phyloP scores from a whole-genome alignment of 2,329 filamentous ascomycete species.

The Fusarium foetens region DNA sequence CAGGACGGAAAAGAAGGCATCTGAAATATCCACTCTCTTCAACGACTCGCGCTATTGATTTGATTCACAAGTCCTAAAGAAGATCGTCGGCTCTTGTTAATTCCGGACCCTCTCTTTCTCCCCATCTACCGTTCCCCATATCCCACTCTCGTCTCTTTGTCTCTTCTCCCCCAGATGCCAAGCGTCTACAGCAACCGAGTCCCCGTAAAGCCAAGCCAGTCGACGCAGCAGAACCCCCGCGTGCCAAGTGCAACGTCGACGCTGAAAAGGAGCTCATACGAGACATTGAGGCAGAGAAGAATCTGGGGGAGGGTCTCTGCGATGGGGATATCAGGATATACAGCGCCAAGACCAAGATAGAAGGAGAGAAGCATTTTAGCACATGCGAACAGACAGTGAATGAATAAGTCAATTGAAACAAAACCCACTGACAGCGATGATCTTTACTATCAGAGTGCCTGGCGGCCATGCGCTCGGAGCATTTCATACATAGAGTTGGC shows the following conservation, averaged over 20 bases:
- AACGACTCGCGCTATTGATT: conserved; percentile 5
- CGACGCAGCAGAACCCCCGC: conserved; percentile 18
- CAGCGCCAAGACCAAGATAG: conserved; percentile 15
- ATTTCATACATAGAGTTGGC: conserved; percentile 11
- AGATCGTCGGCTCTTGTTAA: conserved; percentile 2
- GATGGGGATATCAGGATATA: conserved; percentile 11
- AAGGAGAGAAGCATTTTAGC: conserved; percentile 3
- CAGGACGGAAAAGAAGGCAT: not conserved
- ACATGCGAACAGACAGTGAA: not conserved
- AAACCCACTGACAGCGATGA: conserved; percentile 10
- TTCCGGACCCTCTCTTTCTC: conserved; percentile 13
- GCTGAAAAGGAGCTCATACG: not conserved
- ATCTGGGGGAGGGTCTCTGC: conserved; percentile 25
- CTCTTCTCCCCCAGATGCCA: conserved; percentile 16
- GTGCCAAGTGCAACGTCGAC: conserved; percentile 24
- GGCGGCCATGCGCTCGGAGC: conserved; percentile 1
- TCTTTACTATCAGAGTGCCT: conserved; percentile 15
- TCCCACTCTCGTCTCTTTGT: not conserved
- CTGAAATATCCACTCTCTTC: not conserved
- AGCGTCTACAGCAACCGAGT: conserved; percentile 1
- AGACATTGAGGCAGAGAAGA: not conserved
- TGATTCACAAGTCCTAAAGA: not conserved
- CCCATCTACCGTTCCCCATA: conserved; percentile 16
- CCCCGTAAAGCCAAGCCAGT: conserved; percentile 5
- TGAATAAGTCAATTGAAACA: conserved; percentile 7